Conservation (phyloP, 1,284 basidiomycete species). For the Trichosporon faecale region DNA sequence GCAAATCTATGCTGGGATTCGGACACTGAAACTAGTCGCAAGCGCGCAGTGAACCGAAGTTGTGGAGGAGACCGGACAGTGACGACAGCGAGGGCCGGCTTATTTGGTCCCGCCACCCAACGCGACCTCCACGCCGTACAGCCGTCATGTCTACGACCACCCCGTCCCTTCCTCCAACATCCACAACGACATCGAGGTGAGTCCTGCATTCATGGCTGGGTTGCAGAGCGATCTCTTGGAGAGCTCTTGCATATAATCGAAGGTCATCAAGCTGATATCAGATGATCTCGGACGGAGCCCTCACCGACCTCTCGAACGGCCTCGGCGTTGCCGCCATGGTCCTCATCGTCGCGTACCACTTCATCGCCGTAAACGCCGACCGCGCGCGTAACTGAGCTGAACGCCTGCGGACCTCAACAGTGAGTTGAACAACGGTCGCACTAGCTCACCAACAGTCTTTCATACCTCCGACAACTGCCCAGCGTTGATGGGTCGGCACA, state of each 20-base stretch:
- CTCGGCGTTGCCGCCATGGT: constrained; percentile 29
- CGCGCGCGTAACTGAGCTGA: background rate
- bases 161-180: background rate
- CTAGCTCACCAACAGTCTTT: background rate
- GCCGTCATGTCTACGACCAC: background rate
- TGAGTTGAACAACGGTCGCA: background rate
- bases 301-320: constrained; percentile 73
- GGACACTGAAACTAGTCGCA: background rate
- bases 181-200: background rate
- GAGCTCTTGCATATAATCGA: too few relatives aligned
- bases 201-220: background rate
- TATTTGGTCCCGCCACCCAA: constrained; percentile 9
- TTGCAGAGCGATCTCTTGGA: too few relatives aligned
- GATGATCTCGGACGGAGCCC: constrained; percentile 71
- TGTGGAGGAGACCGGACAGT: background rate
- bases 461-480: too few relatives aligned
- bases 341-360: constrained; percentile 64
- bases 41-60: background rate
- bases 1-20: too few relatives aligned
- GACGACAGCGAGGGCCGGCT: background rate
- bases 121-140: background rate
- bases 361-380: constrained; percentile 70
- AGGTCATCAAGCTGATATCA: background rate
- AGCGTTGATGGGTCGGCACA: too few relatives aligned
- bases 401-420: background rate